A percentile compares a stretch with the other conserved stretches of the same genome.
These are phyloP conservation scores for Diaporthe ampelina DNA, from an alignment of 2,329 filamentous ascomycete genomes.

Conservation along the genomic window DNA sequence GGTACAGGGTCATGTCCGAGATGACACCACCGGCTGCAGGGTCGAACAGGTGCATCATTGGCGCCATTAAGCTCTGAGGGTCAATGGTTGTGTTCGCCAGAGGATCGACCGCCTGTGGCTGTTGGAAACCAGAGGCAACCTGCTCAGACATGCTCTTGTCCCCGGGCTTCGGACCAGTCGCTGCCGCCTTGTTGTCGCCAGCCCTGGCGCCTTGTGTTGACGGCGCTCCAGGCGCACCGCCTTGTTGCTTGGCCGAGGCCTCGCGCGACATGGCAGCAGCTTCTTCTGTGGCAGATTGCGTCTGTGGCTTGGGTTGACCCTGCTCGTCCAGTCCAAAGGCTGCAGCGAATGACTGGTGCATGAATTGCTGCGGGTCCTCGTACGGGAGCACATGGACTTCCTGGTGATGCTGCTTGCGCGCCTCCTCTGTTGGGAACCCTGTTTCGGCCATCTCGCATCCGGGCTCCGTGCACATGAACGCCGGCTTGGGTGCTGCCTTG, in stretches of 20 bases:
- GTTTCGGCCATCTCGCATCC: conserved; percentile 66
- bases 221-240: conserved; percentile 60
- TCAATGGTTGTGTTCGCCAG: conserved; percentile 66
- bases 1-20: conserved; percentile 67
- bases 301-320: conserved; percentile 57
- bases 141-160: conserved; percentile 45
- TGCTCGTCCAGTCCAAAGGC: conserved; percentile 66
- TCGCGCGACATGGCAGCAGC: conserved; percentile 66
- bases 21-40: conserved; percentile 61
- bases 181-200: conserved; percentile 46
- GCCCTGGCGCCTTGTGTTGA: conserved; percentile 48
- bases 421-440: conserved; percentile 69
- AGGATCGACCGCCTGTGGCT: conserved; percentile 41
- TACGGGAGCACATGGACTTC: conserved; percentile 71
- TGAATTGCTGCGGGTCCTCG: conserved; percentile 68
- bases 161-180: conserved; percentile 45
- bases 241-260: conserved; percentile 65
- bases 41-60: conserved; percentile 57
- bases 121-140: conserved; percentile 45
- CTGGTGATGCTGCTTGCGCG: conserved; percentile 65
- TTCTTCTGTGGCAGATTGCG: conserved; percentile 51
- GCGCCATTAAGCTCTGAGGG: conserved; percentile 63
- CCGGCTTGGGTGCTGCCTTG: conserved; percentile 56
- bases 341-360: conserved; percentile 62
- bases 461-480: conserved; percentile 65